Percentiles rank a stretch among this genome's conserved stretches.
These are phyloP conservation scores for Cladosporium sp. DNA, from an alignment of 2,329 filamentous ascomycete species.

Conservation along the genomic window DNA sequence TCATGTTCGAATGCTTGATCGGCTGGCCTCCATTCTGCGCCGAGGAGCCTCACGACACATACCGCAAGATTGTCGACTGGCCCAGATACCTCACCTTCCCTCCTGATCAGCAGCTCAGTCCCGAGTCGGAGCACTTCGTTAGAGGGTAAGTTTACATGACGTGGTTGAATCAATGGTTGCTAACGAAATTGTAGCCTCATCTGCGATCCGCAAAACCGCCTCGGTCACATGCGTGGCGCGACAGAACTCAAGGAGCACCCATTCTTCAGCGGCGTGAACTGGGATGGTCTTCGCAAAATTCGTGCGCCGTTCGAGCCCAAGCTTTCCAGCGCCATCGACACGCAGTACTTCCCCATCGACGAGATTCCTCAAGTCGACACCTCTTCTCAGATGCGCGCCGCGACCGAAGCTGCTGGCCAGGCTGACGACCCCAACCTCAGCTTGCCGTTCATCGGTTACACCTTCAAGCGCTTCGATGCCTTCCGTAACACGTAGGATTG, in stretches of 20 bases:
- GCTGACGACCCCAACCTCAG: constrained; percentile 87
- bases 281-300: constrained; percentile 88
- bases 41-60: constrained; percentile 95
- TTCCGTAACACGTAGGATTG: constrained; percentile 46
- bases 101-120: constrained; percentile 84
- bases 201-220: constrained; percentile 87
- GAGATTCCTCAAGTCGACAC: constrained; percentile 98
- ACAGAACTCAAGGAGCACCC: constrained; percentile 90
- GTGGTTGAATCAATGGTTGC: constrained; percentile 11
- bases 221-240: constrained; percentile 78
- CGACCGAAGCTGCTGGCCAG: constrained; percentile 70
- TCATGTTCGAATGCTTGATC: constrained; percentile 99
- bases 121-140: constrained; percentile 88
- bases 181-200: constrained; percentile 65
- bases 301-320: constrained; percentile 95
- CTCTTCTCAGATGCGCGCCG: constrained; percentile 79
- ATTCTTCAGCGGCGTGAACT: constrained; percentile 97
- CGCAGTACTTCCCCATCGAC: constrained; percentile 97
- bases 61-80: constrained; percentile 99
- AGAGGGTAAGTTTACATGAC: constrained; percentile 66
- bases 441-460: constrained; percentile 93
- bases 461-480: constrained; percentile 92
- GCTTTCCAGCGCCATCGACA: constrained; percentile 89
- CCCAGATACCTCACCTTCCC: constrained; percentile 93
- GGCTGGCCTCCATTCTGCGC: constrained; percentile 99